Conservation (phyloP, 73 alveolate species). For the Paramecium caudatum region DNA sequence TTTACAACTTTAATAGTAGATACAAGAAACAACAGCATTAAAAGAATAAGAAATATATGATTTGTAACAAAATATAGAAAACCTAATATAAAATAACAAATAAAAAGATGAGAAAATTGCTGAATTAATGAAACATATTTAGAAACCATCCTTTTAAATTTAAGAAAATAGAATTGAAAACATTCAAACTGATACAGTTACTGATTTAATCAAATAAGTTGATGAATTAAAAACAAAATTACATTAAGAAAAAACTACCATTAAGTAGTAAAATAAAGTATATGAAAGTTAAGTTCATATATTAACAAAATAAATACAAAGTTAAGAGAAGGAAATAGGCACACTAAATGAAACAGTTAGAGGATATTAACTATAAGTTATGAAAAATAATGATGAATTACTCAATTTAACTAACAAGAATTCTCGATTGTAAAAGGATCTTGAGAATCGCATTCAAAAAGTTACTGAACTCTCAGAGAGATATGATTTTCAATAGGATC, state of each 20-base stretch:
- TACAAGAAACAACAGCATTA: background rate
- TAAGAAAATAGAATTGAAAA: background rate
- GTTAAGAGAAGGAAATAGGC: background rate
- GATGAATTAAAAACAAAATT: background rate
- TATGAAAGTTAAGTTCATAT: slow-evolving; percentile 43
- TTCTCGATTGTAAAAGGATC: background rate
- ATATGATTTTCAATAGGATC: slow-evolving; percentile 22
- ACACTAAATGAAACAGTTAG: background rate
- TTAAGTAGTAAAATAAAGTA: background rate
- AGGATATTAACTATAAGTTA: background rate
- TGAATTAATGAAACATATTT: background rate
- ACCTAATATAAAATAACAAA: background rate
- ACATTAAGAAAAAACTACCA: background rate
- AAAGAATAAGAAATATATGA: background rate
- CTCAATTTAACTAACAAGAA: background rate
- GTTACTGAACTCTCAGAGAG: slow-evolving; percentile 9
- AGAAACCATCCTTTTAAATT: background rate
- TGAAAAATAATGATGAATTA: slow-evolving; percentile 41
- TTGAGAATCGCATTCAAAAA: slow-evolving; percentile 26
- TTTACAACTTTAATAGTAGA: background rate
- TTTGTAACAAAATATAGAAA: background rate
- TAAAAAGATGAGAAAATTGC: background rate
- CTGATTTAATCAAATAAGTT: slow-evolving; percentile 38
- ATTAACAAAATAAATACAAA: background rate
- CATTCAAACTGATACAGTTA: background rate